Percentiles rank a stretch among this genome's conserved stretches.
Evolutionary conservation across 345 rosid species (phyloP).

Genomic region (Gossypium turneri): DNA sequence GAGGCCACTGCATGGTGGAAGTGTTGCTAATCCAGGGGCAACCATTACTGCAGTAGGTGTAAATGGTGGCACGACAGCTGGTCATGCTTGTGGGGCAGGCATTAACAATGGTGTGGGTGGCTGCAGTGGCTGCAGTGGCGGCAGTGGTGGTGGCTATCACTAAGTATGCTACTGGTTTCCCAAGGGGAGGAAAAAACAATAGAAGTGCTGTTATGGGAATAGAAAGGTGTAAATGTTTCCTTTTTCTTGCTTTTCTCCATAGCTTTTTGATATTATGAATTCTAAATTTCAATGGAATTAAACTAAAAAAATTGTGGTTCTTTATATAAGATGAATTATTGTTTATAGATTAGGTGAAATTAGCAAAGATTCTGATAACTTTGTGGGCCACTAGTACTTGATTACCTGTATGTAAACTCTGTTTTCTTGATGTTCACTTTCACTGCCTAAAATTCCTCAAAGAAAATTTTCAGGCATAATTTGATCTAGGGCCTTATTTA

Average conservation of each 20-base stretch:
- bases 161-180: neutral
- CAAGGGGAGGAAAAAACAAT: neutral
- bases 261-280: neutral
- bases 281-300: neutral
- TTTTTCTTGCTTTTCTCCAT: neutral
- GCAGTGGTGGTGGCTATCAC: neutral
- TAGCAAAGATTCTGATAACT: too few species aligned
- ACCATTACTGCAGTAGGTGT: neutral
- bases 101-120: neutral
- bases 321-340: neutral
- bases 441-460: too few species aligned
- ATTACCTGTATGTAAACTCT: too few species aligned
- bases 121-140: neutral
- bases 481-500: too few species aligned
- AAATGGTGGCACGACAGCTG: neutral
- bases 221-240: neutral
- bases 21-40: neutral
- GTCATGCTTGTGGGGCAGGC: neutral
- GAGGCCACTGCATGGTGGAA: neutral
- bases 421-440: too few species aligned
- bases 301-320: neutral
- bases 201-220: neutral
- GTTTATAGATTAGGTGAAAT: too few species aligned
- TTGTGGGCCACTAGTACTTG: too few species aligned
- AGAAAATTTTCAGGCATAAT: too few species aligned